Percentiles rank a stretch among this genome's conserved stretches.
Evolutionary conservation across 495 filamentous ascomycete species (phyloP).

Genomic region (Hypoxylon crocopeplum): DNA sequence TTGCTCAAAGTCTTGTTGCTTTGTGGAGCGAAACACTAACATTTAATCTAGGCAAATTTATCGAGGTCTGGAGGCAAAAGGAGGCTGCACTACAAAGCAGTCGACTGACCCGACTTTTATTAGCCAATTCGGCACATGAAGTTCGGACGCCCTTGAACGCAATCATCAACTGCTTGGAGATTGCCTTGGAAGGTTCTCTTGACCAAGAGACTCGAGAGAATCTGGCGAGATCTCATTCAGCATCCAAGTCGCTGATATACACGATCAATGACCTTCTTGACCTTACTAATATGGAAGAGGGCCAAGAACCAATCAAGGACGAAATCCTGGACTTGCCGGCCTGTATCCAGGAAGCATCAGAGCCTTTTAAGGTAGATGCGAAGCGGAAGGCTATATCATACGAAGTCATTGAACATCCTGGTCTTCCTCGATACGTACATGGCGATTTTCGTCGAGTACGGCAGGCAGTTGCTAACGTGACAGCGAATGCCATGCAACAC

Average conservation of each 20-base stretch:
- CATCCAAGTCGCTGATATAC: conserved; percentile 95
- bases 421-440: conserved; percentile 72
- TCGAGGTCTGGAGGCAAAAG: conserved; percentile 92
- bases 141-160: conserved; percentile 94
- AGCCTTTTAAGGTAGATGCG: conserved; percentile 75
- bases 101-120: conserved; percentile 77
- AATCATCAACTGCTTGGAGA: conserved; percentile 96
- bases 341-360: conserved; percentile 78
- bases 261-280: conserved; percentile 96
- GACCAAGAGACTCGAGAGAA: conserved; percentile 89
- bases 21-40: conserved; percentile 1
- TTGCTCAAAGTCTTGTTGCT: neutral
- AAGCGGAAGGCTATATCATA: conserved; percentile 77
- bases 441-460: conserved; percentile 82
- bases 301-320: conserved; percentile 78
- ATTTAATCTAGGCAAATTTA: conserved; percentile 59
- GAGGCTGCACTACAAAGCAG: conserved; percentile 85
- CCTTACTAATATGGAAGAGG: conserved; percentile 88
- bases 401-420: conserved; percentile 69
- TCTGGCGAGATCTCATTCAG: conserved; percentile 84
- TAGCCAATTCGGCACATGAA: conserved; percentile 94
- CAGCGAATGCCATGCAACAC: conserved; percentile 85
- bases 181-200: conserved; percentile 83
- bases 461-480: conserved; percentile 82
- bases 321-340: conserved; percentile 77